Evolutionary conservation across 1,284 basidiomycete species (phyloP).

Genomic region (Papiliotrema terrestris): DNA sequence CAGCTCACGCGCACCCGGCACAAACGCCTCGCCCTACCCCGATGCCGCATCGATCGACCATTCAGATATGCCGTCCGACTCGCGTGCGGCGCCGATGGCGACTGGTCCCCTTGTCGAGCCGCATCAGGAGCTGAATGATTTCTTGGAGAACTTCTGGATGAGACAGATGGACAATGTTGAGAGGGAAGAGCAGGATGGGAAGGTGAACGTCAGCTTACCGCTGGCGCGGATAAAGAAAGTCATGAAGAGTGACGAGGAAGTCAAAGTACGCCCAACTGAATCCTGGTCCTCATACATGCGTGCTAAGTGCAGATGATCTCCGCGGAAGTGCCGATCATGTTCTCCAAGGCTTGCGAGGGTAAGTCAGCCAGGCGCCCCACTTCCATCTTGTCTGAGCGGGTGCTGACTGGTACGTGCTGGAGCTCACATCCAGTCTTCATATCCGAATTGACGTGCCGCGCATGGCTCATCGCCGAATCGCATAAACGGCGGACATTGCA

Average conservation of each 20-base stretch:
- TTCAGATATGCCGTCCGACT: neutral
- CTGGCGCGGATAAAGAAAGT: constrained; percentile 93
- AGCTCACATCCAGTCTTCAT: constrained; percentile 71
- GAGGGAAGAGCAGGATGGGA: constrained; percentile 42
- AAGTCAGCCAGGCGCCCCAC: too few species aligned
- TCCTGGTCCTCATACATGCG: neutral
- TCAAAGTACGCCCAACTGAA: constrained; percentile 62
- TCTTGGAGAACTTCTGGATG: constrained; percentile 47
- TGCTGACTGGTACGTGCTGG: too few species aligned
- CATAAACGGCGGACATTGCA: constrained; percentile 88
- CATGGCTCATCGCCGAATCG: constrained; percentile 88
- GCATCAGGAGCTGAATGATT: constrained; percentile 44
- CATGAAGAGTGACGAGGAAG: constrained; percentile 96
- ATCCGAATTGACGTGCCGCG: constrained; percentile 85
- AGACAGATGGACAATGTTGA: constrained; percentile 48
- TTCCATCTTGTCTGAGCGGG: too few species aligned
- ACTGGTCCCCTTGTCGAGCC: constrained; percentile 16
- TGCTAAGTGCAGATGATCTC: constrained; percentile 74
- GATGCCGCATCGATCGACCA: neutral
- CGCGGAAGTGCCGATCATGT: constrained; percentile 89
- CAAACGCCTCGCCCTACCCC: neutral
- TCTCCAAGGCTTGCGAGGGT: constrained; percentile 97
- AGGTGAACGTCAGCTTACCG: constrained; percentile 40
- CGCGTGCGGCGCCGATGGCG: neutral
- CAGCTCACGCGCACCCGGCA: constrained; percentile 59